These are phyloP conservation scores for Artomyces pyxidatus DNA, from an alignment of 768 basidiomycete species.

Conservation along the genomic window DNA sequence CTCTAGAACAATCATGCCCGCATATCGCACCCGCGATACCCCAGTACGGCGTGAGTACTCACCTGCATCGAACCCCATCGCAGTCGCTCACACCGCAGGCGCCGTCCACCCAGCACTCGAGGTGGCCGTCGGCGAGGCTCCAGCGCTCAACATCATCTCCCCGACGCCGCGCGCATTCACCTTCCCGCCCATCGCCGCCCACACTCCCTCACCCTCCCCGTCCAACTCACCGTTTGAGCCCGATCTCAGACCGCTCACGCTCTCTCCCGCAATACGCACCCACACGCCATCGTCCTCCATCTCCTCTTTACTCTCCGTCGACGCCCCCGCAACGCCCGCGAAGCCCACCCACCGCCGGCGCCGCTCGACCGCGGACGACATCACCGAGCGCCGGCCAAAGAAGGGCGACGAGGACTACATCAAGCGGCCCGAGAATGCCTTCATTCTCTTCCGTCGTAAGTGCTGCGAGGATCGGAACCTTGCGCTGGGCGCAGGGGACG, in stretches of 20 bases:
- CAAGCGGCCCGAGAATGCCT: slow-evolving; percentile 79
- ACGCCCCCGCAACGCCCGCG: slow-evolving; percentile 18
- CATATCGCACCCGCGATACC: slow-evolving; percentile 72
- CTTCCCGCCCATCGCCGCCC: slow-evolving; percentile 38
- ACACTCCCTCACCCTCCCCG: slow-evolving; percentile 49
- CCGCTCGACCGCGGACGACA: slow-evolving; percentile 27
- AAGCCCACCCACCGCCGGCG: slow-evolving; percentile 25
- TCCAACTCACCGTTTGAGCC: slow-evolving; percentile 69
- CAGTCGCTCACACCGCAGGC: slow-evolving; percentile 5
- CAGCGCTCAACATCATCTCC: slow-evolving; percentile 49
- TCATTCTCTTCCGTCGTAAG: slow-evolving; percentile 76
- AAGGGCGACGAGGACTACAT: slow-evolving; percentile 79
- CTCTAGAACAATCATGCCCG: slow-evolving; percentile 57
- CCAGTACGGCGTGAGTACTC: slow-evolving; percentile 37
- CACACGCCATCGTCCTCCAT: slow-evolving; percentile 37
- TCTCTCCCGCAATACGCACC: slow-evolving; percentile 35
- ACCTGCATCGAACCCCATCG: neutral
- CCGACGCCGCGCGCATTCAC: slow-evolving; percentile 67
- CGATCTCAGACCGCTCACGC: slow-evolving; percentile 42
- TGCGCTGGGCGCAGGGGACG: slow-evolving; percentile 35
- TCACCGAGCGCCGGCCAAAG: slow-evolving; percentile 33
- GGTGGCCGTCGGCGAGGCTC: slow-evolving; percentile 60
- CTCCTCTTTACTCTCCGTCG: slow-evolving; percentile 27
- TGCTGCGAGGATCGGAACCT: slow-evolving; percentile 67
- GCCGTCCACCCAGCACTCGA: slow-evolving; percentile 47